phyloP scores from a whole-genome alignment of 345 rosid genomes.

The Diplotaxis tenuifolia region DNA sequence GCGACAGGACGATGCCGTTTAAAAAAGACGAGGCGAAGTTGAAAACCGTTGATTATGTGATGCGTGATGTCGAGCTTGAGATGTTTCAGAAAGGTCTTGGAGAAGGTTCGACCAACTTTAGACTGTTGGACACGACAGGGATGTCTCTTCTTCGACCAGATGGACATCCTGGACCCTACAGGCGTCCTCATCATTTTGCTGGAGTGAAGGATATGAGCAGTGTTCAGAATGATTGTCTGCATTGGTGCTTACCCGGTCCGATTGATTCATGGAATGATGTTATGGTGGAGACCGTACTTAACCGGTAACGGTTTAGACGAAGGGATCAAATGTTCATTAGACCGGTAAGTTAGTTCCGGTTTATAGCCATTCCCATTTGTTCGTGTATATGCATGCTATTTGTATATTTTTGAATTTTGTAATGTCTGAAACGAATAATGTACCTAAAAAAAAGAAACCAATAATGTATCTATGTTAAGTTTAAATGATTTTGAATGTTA shows the following conservation, averaged over 20 bases:
- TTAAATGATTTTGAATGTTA: no score
- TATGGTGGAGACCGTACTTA: slow-evolving; percentile 62
- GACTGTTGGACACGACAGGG: slow-evolving; percentile 56
- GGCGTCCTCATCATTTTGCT: slow-evolving; percentile 60
- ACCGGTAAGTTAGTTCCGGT: no score
- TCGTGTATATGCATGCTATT: no score
- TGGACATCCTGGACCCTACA: slow-evolving; percentile 96
- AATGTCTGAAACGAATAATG: no score
- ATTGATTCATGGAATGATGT: slow-evolving; percentile 83
- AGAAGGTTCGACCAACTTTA: no score
- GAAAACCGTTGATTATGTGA: slow-evolving; percentile 48
- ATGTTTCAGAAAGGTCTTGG: no score
- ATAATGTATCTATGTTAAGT: no score
- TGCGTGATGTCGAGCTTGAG: slow-evolving; percentile 59
- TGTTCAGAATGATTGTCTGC: slow-evolving; percentile 89
- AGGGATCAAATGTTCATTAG: no score
- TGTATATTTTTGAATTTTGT: no score
- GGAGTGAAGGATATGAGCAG: slow-evolving; percentile 42
- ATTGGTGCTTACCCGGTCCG: slow-evolving; percentile 99
- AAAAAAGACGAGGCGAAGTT: slow-evolving; percentile 54
- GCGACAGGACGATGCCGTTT: slow-evolving; percentile 50
- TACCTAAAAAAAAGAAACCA: no score
- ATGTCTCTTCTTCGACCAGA: slow-evolving; percentile 74
- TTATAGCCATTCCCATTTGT: no score
- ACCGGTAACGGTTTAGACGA: no score